Conservation (phyloP, 2,329 filamentous ascomycete genomes). For the Graphiopsis chlorocephala region DNA sequence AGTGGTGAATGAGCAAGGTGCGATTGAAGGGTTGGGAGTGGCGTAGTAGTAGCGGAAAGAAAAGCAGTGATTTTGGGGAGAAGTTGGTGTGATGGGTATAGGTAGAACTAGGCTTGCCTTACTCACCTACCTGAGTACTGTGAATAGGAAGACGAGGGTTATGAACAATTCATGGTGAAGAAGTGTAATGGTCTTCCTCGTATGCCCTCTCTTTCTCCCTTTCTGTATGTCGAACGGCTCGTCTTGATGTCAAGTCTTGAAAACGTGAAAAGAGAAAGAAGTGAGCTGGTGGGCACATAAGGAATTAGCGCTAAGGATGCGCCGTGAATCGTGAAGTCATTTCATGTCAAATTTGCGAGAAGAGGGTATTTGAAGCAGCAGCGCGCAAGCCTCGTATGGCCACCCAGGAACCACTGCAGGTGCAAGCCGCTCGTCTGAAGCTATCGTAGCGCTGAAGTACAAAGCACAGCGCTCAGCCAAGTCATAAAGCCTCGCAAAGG, state of each 20-base stretch:
- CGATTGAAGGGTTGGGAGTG: conserved; percentile 75
- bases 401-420: not conserved
- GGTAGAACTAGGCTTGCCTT: no score
- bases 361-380: not conserved
- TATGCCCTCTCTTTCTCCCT: no score
- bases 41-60: conserved; percentile 7
- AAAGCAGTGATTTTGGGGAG: not conserved
- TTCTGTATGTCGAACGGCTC: no score
- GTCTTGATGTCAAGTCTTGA: not conserved
- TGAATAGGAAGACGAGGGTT: not conserved
- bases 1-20: conserved; percentile 74
- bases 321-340: not conserved
- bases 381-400: not conserved
- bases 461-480: not conserved
- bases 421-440: not conserved
- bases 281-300: no score
- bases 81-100: not conserved
- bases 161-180: not conserved
- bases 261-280: no score
- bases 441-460: not conserved
- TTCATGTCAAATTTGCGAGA: not conserved
- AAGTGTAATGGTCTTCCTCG: not conserved
- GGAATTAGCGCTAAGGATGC: no score
- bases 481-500: not conserved
- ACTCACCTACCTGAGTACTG: not conserved